These are phyloP conservation scores for Candida bentonensis DNA, from an alignment of 805 yeast species.

Conservation along the genomic window DNA sequence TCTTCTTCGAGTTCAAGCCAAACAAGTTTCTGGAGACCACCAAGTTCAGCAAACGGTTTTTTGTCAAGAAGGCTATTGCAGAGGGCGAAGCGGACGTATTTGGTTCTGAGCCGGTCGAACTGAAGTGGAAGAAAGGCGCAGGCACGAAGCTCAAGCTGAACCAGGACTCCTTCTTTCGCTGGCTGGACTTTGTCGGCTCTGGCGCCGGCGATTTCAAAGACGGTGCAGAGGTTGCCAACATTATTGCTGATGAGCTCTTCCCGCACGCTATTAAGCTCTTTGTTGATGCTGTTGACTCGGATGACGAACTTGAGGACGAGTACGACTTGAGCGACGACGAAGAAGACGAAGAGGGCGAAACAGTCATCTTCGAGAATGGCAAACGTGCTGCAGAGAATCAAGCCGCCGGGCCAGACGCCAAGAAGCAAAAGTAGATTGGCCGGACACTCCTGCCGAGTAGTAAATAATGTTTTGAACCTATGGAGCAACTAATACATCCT, in stretches of 20 bases:
- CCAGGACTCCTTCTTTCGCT: slow-evolving; percentile 66
- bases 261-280: slow-evolving; percentile 79
- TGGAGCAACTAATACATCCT: neutral
- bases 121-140: slow-evolving; percentile 60
- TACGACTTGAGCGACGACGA: slow-evolving; percentile 9
- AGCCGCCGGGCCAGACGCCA: neutral
- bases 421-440: neutral
- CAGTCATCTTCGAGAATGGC: neutral
- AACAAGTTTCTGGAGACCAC: slow-evolving; percentile 41
- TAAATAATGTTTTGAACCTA: neutral
- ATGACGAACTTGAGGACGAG: slow-evolving; percentile 6
- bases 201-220: slow-evolving; percentile 63
- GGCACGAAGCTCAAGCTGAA: slow-evolving; percentile 31
- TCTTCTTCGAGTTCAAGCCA: slow-evolving; percentile 45
- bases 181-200: slow-evolving; percentile 74
- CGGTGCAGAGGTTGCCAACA: slow-evolving; percentile 65
- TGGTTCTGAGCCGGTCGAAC: slow-evolving; percentile 36
- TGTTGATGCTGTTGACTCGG: slow-evolving; percentile 37
- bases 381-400: neutral
- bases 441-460: neutral
- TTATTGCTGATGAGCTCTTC: slow-evolving; percentile 64
- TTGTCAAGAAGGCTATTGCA: slow-evolving; percentile 12
- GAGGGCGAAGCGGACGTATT: slow-evolving; percentile 29
- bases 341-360: slow-evolving; percentile 4
- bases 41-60: slow-evolving; percentile 45